Conservation (phyloP, 768 basidiomycete species). For the Flagelloscypha sp. region DNA sequence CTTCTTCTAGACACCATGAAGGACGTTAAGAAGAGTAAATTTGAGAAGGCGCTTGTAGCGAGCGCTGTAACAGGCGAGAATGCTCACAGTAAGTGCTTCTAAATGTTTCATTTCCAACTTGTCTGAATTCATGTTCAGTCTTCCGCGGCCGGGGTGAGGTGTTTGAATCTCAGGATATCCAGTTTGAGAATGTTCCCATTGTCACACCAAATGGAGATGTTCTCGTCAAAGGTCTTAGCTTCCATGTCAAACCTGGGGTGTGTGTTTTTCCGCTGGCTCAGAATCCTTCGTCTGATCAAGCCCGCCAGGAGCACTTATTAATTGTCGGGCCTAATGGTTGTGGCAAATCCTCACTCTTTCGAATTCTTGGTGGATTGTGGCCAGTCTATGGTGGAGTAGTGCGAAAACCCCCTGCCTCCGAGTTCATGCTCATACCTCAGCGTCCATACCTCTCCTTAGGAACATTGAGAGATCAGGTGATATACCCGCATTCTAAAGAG, state of each 20-base stretch:
- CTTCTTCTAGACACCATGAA: constrained; percentile 85
- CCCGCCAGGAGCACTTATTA: constrained; percentile 89
- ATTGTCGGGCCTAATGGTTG: constrained; percentile 95
- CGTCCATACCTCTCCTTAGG: constrained; percentile 92
- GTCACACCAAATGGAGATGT: constrained; percentile 95
- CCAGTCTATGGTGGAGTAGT: constrained; percentile 70
- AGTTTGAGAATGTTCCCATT: constrained; percentile 89
- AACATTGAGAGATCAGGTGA: constrained; percentile 92
- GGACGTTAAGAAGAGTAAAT: constrained; percentile 76
- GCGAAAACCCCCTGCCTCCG: constrained; percentile 76
- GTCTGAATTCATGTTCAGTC: constrained; percentile 37
- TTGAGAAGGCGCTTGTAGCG: constrained; percentile 81
- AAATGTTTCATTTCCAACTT: background rate
- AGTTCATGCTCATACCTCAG: constrained; percentile 94
- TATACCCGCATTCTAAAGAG: constrained; percentile 80
- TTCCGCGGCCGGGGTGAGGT: constrained; percentile 71
- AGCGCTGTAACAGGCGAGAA: constrained; percentile 68
- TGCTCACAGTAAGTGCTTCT: constrained; percentile 49
- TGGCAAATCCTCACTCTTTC: constrained; percentile 87
- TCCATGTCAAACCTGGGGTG: constrained; percentile 84
- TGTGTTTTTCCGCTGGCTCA: constrained; percentile 6
- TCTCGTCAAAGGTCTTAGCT: constrained; percentile 75
- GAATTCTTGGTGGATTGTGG: constrained; percentile 77
- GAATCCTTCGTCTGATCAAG: constrained; percentile 9
- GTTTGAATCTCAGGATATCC: constrained; percentile 80